These are phyloP conservation scores for Suillus subluteus DNA, from an alignment of 768 basidiomycete genomes.

Conservation along the genomic window DNA sequence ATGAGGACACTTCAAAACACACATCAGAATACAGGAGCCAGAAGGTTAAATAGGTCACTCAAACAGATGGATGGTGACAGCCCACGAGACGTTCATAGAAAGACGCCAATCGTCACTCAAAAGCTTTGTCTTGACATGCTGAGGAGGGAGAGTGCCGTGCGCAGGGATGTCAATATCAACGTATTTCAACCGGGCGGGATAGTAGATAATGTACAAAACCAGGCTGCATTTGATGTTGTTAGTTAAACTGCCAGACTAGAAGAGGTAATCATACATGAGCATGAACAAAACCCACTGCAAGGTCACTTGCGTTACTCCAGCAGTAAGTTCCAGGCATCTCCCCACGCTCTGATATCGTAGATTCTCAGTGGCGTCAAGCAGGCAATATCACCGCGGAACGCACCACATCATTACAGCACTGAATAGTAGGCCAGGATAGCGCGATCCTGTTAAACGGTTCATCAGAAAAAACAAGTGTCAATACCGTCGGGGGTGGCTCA, in stretches of 20 bases:
- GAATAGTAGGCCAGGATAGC: conserved; percentile 81
- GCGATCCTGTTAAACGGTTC: conserved; percentile 58
- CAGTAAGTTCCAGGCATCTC: conserved; percentile 76
- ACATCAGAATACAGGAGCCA: background rate
- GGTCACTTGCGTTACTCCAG: conserved; percentile 81
- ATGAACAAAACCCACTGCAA: conserved; percentile 87
- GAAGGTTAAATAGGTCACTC: conserved; percentile 30
- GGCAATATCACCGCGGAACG: conserved; percentile 31
- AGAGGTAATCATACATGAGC: conserved; percentile 66
- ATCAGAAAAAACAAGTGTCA: background rate
- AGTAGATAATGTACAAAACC: conserved; percentile 90
- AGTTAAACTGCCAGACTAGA: conserved; percentile 1
- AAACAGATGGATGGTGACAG: conserved; percentile 75
- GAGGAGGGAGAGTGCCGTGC: conserved; percentile 45
- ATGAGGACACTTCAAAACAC: conserved; percentile 50
- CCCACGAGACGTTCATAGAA: conserved; percentile 77
- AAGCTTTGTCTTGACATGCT: conserved; percentile 48
- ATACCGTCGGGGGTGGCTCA: conserved; percentile 34
- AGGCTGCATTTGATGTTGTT: conserved; percentile 51
- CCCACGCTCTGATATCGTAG: conserved; percentile 53
- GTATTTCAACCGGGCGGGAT: conserved; percentile 84
- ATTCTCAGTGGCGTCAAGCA: background rate
- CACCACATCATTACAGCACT: conserved; percentile 80
- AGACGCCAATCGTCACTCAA: conserved; percentile 74
- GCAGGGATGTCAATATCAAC: conserved; percentile 44